phyloP scores from a whole-genome alignment of 495 filamentous ascomycete species.

The Penicillium salamii region DNA sequence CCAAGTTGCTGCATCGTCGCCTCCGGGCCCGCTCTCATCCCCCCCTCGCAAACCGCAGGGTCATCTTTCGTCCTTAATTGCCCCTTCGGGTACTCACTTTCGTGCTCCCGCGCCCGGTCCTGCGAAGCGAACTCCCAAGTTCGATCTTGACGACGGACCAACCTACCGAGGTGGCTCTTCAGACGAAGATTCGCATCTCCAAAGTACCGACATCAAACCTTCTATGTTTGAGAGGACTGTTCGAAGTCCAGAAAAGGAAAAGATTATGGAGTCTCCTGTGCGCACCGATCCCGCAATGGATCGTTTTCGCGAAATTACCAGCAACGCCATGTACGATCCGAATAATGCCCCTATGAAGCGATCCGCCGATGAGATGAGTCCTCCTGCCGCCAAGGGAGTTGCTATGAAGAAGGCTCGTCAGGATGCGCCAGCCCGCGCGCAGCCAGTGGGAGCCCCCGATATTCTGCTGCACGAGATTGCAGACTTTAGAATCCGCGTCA shows the following conservation, averaged over 20 bases:
- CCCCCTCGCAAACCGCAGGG: slow-evolving; percentile 35
- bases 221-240: slow-evolving; percentile 53
- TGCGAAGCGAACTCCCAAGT: slow-evolving; percentile 35
- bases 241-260: slow-evolving; percentile 38
- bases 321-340: slow-evolving; percentile 47
- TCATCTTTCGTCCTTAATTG: slow-evolving; percentile 60
- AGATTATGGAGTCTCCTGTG: slow-evolving; percentile 37
- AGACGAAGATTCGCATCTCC: slow-evolving; percentile 50
- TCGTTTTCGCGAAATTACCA: slow-evolving; percentile 49
- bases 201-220: slow-evolving; percentile 66
- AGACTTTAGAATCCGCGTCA: slow-evolving; percentile 49
- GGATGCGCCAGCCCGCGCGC: slow-evolving; percentile 55
- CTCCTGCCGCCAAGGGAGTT: slow-evolving; percentile 30
- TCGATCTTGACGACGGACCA: slow-evolving; percentile 56
- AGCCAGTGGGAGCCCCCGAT: slow-evolving; percentile 33
- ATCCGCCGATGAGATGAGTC: slow-evolving; percentile 46
- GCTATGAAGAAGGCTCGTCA: slow-evolving; percentile 44
- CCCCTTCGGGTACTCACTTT: slow-evolving; percentile 74
- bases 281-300: slow-evolving; percentile 24
- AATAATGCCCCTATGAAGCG: slow-evolving; percentile 33
- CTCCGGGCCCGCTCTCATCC: slow-evolving; percentile 51
- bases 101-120: slow-evolving; percentile 48
- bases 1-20: slow-evolving; percentile 84
- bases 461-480: slow-evolving; percentile 53
- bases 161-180: slow-evolving; percentile 56